Base-by-base conservation (phyloP, 2,329 filamentous ascomycete species). In the Ophiocordyceps camponoti-saundersi region DNA sequence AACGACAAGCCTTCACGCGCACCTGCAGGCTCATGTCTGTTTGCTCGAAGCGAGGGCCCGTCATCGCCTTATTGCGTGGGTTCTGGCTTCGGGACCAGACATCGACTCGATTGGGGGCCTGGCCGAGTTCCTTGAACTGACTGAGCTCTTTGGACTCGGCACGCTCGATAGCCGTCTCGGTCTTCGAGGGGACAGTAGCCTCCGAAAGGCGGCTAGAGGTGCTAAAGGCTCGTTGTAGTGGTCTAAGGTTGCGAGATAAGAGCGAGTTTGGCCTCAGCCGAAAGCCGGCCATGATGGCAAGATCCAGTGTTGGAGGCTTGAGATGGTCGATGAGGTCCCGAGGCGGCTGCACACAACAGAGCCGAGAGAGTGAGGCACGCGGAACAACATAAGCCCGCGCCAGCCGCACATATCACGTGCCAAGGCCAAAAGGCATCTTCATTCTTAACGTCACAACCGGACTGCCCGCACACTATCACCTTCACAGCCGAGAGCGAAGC, bases 21-120 rank as follows among this genome's bases (percentile, higher is more conserved):
- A 95, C 90, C 85, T 98, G 92, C 55, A 82, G 69, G 56, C 82
- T 79, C 68, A 96, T 90, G 59, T 94, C 86, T 32, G 87, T 96
- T 78, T 96, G 90, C 73, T 98, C 92, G 60, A 98, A 98, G 56
- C 90, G 75, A 53, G 92, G 92, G 41, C 92, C 92, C 41, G 80
- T 79, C 90, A 98, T 98, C 46, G 88, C 92, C 64, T 79, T 67
- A 47, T 78, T 75, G 57, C 90, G 75, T 39, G 87, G 79, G 65
- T 79, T 78, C 73, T 98, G 92, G 68, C 79, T 94, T 59, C 78
- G 70, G 51, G 86, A 87, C 92, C 92, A 98, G 50, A 86, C 75
- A 6, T 67, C 77, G 49, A 72, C 67, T 52, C 88, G 79, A 71
- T 98, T 98, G 21, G 92, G 92, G 30, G 90, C 86, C 71, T 98